Conservation (phyloP, 345 rosid species). For the Aquilaria malaccensis region DNA sequence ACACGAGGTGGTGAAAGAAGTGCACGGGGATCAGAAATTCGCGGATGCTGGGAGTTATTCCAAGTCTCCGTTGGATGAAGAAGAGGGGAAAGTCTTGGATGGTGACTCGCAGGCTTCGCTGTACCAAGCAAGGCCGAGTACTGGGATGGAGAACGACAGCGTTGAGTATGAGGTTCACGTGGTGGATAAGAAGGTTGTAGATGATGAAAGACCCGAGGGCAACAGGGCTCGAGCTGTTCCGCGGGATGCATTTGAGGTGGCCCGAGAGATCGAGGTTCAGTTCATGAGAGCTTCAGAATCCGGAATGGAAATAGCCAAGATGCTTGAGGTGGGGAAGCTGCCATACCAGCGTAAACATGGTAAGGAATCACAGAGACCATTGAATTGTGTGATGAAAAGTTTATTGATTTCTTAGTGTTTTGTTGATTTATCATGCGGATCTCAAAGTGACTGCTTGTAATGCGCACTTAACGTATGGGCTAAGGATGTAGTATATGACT, state of each 20-base stretch:
- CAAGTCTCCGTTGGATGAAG: slow-evolving; percentile 27
- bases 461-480: too few relatives aligned
- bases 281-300: slow-evolving; percentile 78
- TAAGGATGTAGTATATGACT: not conserved
- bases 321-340: slow-evolving; percentile 87
- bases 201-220: slow-evolving; percentile 34
- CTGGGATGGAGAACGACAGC: slow-evolving; percentile 36
- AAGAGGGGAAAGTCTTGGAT: slow-evolving; percentile 21
- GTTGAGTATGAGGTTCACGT: slow-evolving; percentile 68
- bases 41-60: slow-evolving; percentile 22
- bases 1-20: slow-evolving; percentile 68
- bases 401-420: too few relatives aligned
- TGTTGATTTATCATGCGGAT: too few relatives aligned
- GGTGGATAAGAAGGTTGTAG: slow-evolving; percentile 82
- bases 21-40: slow-evolving; percentile 40
- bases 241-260: slow-evolving; percentile 47
- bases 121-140: slow-evolving; percentile 40
- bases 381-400: too few relatives aligned
- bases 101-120: slow-evolving; percentile 28
- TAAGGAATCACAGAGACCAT: slow-evolving; percentile 10
- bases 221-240: slow-evolving; percentile 33
- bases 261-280: slow-evolving; percentile 55
- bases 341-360: slow-evolving; percentile 78
- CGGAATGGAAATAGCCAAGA: slow-evolving; percentile 68
- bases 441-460: too few relatives aligned